Evolutionary conservation across 306 rosid species (phyloP).

Genomic region (Medicago ruthenica): DNA sequence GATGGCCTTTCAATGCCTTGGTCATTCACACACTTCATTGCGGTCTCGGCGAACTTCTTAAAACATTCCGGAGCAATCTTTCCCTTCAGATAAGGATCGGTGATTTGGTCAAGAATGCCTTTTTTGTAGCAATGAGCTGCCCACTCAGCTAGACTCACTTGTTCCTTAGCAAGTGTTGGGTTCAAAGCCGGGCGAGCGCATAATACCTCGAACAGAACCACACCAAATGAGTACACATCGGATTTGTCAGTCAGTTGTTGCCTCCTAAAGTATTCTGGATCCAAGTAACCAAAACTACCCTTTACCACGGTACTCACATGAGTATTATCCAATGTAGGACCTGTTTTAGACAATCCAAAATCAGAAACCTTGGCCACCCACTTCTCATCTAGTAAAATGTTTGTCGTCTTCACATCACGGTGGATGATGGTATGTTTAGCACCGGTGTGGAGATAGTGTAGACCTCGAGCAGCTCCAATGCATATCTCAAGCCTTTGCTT

Average conservation of each 20-base stretch:
- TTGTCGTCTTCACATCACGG: conserved; percentile 96
- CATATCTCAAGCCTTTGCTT: conserved; percentile 99
- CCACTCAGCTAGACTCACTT: conserved; percentile 99
- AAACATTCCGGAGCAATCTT: conserved; percentile 93
- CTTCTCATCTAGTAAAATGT: conserved; percentile 94
- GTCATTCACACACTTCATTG: conserved; percentile 96
- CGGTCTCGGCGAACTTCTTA: conserved; percentile 93
- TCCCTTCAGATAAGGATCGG: conserved; percentile 88
- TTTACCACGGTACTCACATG: conserved; percentile 98
- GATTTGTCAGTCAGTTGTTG: conserved; percentile 98
- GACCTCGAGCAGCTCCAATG: conserved; percentile 97
- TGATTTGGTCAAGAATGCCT: conserved; percentile 83
- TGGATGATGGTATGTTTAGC: conserved; percentile 98
- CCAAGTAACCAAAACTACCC: conserved; percentile 98
- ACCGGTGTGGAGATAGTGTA: conserved; percentile 97
- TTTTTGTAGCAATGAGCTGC: conserved; percentile 93
- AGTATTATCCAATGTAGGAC: conserved; percentile 95
- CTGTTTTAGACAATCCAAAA: conserved; percentile 97
- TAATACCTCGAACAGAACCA: conserved; percentile 88
- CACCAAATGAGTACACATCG: conserved; percentile 98
- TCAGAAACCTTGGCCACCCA: conserved; percentile 99
- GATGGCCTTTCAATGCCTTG: conserved; percentile 98
- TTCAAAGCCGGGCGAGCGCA: conserved; percentile 98
- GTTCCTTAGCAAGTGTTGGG: conserved; percentile 91
- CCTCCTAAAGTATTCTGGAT: conserved; percentile 98